Percentiles rank a stretch among this genome's conserved stretches.
Conservation (phyloP, 2,329 filamentous ascomycete species). For the Diaporthe helianthi region DNA sequence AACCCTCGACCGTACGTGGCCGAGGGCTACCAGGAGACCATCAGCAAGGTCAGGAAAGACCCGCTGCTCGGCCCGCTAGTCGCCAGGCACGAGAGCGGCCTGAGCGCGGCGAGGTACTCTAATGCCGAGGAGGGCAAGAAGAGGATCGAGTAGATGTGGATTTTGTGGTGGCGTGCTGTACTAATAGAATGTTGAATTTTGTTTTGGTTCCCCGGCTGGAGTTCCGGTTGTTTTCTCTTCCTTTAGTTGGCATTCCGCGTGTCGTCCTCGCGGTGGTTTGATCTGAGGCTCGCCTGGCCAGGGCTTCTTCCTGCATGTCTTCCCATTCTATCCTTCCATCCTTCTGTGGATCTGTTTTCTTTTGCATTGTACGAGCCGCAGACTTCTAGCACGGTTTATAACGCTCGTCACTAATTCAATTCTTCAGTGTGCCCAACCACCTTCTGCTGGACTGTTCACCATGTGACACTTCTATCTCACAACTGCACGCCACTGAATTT, state of each 20-base stretch:
- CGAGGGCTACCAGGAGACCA: slow-evolving; percentile 88
- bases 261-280: background rate
- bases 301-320: background rate
- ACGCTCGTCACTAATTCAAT: slow-evolving; percentile 7
- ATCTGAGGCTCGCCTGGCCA: background rate
- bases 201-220: background rate
- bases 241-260: background rate
- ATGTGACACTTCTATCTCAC: background rate
- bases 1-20: slow-evolving; percentile 86
- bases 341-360: background rate
- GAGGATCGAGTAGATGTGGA: slow-evolving; percentile 76
- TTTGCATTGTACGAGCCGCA: background rate
- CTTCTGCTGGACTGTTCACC: too few relatives aligned
- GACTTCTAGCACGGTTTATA: background rate
- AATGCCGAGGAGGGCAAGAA: slow-evolving; percentile 98
- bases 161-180: background rate
- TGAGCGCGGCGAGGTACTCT: slow-evolving; percentile 81
- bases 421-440: background rate
- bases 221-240: background rate
- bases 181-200: slow-evolving; percentile 16
- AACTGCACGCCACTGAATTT: background rate
- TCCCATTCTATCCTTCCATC: background rate
- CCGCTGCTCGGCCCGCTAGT: slow-evolving; percentile 80
- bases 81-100: slow-evolving; percentile 77
- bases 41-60: slow-evolving; percentile 82